Conservation (phyloP, 192 early-diverging fungal genomes). For the Gonapodya prolifera region DNA sequence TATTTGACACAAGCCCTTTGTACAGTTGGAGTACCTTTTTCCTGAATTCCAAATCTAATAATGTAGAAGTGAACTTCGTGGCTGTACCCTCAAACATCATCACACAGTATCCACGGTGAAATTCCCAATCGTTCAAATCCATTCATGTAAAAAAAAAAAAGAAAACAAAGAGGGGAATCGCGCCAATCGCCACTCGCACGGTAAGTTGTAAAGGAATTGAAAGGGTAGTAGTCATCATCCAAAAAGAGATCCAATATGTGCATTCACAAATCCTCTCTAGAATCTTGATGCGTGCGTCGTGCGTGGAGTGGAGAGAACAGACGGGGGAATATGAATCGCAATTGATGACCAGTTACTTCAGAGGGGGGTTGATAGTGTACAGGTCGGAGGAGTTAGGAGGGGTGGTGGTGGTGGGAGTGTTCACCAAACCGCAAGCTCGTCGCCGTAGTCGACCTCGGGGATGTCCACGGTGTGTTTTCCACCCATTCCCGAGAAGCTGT, state of each 20-base stretch:
- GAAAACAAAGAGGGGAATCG: no score
- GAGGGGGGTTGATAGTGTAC: not conserved
- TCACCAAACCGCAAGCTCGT: not conserved
- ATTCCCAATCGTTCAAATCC: no score
- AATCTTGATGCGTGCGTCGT: not conserved
- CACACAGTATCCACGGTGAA: no score
- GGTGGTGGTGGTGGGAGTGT: not conserved
- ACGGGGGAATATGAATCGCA: not conserved
- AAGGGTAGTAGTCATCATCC: not conserved
- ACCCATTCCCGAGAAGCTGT: not conserved
- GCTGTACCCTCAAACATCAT: no score
- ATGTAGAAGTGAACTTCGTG: no score
- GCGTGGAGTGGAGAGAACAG: not conserved
- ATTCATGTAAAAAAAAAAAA: no score
- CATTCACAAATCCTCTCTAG: not conserved
- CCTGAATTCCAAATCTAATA: no score
- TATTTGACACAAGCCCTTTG: no score
- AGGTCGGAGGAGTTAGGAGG: not conserved
- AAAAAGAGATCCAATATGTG: no score
- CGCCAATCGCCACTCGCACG: no score
- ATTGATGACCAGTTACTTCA: not conserved
- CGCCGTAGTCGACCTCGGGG: not conserved
- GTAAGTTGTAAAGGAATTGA: no score
- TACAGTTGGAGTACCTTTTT: no score
- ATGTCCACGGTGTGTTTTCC: not conserved